Evolutionary conservation across 2,329 filamentous ascomycete species (phyloP), one percentile per base, ranked within the genome.

Genomic region (Cladosporium sp.): DNA sequence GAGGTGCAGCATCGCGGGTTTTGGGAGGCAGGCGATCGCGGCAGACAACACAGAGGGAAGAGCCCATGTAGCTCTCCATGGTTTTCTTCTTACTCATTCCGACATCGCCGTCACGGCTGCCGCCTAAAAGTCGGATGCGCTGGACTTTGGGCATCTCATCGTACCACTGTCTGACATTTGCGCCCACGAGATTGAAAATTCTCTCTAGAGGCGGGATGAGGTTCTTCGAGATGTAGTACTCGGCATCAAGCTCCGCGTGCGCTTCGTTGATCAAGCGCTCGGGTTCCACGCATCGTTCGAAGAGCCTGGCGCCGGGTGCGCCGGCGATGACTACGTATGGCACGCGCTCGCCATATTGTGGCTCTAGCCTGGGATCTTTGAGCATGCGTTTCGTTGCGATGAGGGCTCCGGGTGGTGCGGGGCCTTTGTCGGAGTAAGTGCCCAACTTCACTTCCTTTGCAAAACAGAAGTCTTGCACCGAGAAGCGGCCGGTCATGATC

Each of bases 171-270:
- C 87, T 75, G 0, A 97, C 87, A 64, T 93, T 95, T 27, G 90
- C 93, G 6, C 93, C 93, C 2, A 97, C 87, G 2, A 98, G 83
- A 62, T 93, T 95, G 73, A 98, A 96, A 57, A 98, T 96, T 22
- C 93, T 84, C 68, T 97, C 92, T 0, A 98, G 78, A 0, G 93
- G 93, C 5, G 93, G 93, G 43, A 98, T 94, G 7, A 98, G 66
- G 64, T 96, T 97, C 72, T 96, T 97, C 15, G 80, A 82, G 61
- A 98, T 97, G 72, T 98, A 98, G 69, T 98, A 98, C 59, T 96
- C 90, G 0, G 91, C 85, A 62, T 98, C 93, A 15, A 98, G 78
- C 59, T 89, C 84, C 43, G 85, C 79, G 59, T 92, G 81, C 18
- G 87, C 82, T 57, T 88, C 88, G 47, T 80, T 74, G 1, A 97